A percentile compares a stretch with the other conserved stretches of the same genome.
phyloP scores from a whole-genome alignment of 2,329 filamentous ascomycete species.

The Ophiostoma himal-ulmi region DNA sequence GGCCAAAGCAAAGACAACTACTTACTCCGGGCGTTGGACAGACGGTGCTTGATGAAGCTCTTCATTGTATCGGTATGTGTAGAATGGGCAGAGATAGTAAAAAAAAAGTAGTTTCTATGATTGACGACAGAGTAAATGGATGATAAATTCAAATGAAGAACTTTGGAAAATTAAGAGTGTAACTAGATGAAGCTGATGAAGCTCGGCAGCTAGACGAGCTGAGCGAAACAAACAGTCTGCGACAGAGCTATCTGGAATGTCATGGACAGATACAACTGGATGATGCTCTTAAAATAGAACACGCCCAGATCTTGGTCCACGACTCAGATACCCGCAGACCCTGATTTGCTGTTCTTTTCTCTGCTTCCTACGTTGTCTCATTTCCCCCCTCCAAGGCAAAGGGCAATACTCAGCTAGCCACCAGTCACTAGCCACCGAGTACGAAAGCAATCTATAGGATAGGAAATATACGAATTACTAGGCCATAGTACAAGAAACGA shows the following conservation, averaged over 20 bases:
- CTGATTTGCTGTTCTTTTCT: background rate
- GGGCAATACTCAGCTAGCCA: background rate
- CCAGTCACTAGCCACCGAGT: too few species aligned
- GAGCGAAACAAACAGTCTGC: background rate
- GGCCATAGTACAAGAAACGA: background rate
- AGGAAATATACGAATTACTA: background rate
- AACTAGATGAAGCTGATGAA: background rate
- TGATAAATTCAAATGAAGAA: background rate
- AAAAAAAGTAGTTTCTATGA: background rate
- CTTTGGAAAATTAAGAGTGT: background rate
- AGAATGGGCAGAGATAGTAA: background rate
- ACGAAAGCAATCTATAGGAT: too few species aligned
- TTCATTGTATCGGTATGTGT: background rate
- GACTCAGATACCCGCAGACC: background rate
- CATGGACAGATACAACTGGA: background rate
- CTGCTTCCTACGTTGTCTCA: background rate
- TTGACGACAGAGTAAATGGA: background rate
- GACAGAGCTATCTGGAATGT: background rate
- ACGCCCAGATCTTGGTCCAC: conserved; percentile 3
- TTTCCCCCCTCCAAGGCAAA: background rate
- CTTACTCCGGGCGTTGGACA: background rate
- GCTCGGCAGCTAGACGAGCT: background rate
- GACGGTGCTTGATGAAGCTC: conserved; percentile 8
- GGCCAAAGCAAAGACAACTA: background rate
- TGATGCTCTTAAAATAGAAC: background rate